phyloP scores from a whole-genome alignment of 768 basidiomycete species.

The Macrocybe gigantea region DNA sequence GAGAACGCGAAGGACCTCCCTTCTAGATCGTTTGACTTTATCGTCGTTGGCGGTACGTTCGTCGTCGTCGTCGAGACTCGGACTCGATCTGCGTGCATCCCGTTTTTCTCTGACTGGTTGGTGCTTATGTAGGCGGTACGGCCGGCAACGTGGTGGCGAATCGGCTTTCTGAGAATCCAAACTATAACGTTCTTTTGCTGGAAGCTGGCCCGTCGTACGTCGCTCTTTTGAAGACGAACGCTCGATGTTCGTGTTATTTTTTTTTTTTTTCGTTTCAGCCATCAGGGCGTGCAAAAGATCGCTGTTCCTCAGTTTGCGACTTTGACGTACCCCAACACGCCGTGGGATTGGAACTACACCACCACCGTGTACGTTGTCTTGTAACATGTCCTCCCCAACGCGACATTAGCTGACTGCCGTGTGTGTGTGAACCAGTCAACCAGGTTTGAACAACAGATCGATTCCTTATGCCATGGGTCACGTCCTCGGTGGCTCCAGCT shows the following conservation, averaged over 20 bases:
- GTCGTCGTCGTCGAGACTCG: too few species aligned
- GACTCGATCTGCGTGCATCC: not conserved
- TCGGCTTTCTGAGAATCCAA: conserved; percentile 24
- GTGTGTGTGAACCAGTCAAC: conserved; percentile 9
- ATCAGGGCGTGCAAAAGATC: not conserved
- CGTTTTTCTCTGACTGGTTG: not conserved
- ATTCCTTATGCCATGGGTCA: conserved; percentile 17
- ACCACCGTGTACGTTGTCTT: not conserved
- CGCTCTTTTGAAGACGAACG: not conserved
- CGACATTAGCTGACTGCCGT: too few species aligned
- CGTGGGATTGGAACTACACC: not conserved
- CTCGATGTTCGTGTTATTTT: not conserved
- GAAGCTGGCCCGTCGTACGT: conserved; percentile 23
- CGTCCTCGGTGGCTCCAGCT: conserved; percentile 19
- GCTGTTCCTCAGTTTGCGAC: conserved; percentile 2
- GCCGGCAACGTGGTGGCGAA: conserved; percentile 28
- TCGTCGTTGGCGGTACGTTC: conserved; percentile 22
- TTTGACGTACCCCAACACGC: not conserved
- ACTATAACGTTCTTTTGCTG: conserved; percentile 21
- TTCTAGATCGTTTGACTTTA: conserved; percentile 15
- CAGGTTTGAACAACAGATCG: conserved; percentile 9
- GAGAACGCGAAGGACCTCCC: not conserved
- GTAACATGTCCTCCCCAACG: too few species aligned
- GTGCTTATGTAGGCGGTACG: conserved; percentile 15
- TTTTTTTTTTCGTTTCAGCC: not conserved